Conservation (phyloP, 768 basidiomycete genomes). For the Leccinellum rugosiceps region DNA sequence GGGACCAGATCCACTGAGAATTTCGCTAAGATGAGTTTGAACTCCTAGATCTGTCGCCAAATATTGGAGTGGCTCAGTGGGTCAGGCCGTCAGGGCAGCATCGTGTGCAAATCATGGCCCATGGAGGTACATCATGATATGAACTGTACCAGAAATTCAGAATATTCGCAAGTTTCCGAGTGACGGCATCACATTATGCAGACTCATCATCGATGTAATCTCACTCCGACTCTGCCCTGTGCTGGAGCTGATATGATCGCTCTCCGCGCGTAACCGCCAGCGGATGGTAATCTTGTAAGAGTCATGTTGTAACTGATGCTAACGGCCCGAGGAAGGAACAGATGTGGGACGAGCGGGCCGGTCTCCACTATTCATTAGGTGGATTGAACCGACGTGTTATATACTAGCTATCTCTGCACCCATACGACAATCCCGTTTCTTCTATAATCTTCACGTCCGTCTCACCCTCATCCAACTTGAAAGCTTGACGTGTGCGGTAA, state of each 20-base stretch:
- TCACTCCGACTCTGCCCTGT: too few relatives aligned
- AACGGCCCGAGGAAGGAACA: not conserved
- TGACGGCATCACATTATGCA: not conserved
- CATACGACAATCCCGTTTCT: not conserved
- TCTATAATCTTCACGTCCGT: not conserved
- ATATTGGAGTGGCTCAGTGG: not conserved
- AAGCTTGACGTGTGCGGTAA: too few relatives aligned
- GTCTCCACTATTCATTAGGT: not conserved
- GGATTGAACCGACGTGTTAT: not conserved
- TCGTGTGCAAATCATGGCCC: too few relatives aligned
- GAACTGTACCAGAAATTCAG: too few relatives aligned
- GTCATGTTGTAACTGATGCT: not conserved
- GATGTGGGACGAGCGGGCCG: not conserved
- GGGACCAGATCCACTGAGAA: not conserved
- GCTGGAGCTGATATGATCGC: not conserved
- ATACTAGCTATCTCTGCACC: too few relatives aligned
- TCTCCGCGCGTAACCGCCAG: not conserved
- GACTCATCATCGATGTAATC: too few relatives aligned
- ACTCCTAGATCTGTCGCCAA: not conserved
- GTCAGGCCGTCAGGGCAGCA: too few relatives aligned
- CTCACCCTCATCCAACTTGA: too few relatives aligned
- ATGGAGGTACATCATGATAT: too few relatives aligned
- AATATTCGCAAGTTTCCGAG: not conserved
- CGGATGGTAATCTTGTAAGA: too few relatives aligned
- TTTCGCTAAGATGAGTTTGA: not conserved